Base-by-base conservation (phyloP, 2,329 filamentous ascomycete species). In the Clarireedia paspali region DNA sequence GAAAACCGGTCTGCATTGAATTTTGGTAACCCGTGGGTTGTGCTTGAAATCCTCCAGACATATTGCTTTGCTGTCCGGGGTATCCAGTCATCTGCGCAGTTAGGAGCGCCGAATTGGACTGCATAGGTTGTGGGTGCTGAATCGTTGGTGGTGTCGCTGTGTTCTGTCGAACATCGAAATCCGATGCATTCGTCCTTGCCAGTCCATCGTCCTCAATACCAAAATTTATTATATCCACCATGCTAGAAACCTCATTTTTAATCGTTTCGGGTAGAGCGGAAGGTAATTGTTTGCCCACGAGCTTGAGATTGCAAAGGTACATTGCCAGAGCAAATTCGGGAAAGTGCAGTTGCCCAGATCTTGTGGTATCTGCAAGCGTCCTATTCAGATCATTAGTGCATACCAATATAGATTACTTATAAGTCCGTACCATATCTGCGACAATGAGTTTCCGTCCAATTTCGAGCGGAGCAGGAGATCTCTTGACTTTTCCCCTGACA, bases 211-310 rank as follows among this genome's bases (percentile, higher is more conserved):
- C 94, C 0, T 83, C 84, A 24, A 96, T 82, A 63, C 87, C 90
- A 70, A 99, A 99, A 58, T 91, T 96, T 68, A 99, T 99, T 56
- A 99, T 99, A 69, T 99, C 94, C 42, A 99, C 94, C 91, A 99
- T 97, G 73, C 94, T 96, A 3, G 92, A 97, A 17, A 99, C 94
- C 71, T 99, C 94, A 66, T 99, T 99, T 75, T 85, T 88, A 62
- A 99, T 85, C 57, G 83, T 87, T 34, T 96, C 91, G 0, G 94
- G 94, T 9, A 99, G 77, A 5, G 69, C 71, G 2, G 78, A 68
- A 0, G 94, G 94, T 24, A 99, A 73, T 0, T 85, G 77, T 72
- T 95, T 96, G 57, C 91, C 90, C 0, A 89, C 94, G 57, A 97
- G 77, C 70, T 87, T 94, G 63, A 99, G 70, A 68, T 97, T 99